These are phyloP conservation scores for Thalassiosira hispida DNA, from an alignment of 352 stramenopile genomes.

Conservation along the genomic window DNA sequence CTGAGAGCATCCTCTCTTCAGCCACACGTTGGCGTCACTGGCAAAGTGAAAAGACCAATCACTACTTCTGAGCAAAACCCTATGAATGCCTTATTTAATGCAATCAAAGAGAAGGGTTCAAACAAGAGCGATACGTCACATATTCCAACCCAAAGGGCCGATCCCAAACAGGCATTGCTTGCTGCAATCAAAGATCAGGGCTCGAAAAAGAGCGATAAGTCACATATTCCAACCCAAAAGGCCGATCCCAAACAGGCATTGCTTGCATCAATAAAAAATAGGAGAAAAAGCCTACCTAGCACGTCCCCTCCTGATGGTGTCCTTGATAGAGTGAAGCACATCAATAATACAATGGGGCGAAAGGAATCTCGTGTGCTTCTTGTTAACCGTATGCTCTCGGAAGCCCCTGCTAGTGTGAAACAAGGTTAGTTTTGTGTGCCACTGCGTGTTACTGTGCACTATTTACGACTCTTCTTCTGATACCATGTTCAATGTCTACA, in stretches of 20 bases:
- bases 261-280: constrained; percentile 46
- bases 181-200: neutral
- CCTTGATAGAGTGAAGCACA: constrained; percentile 26
- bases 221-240: constrained; percentile 8
- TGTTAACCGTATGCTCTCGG: constrained; percentile 79
- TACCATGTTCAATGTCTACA: constrained; percentile 8
- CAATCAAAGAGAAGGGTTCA: constrained; percentile 19
- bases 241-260: constrained; percentile 35
- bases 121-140: neutral
- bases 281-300: constrained; percentile 12
- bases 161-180: constrained; percentile 29
- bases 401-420: constrained; percentile 65
- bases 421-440: constrained; percentile 41
- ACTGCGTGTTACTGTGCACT: neutral
- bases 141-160: constrained; percentile 10
- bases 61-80: constrained; percentile 3
- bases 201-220: neutral
- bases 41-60: constrained; percentile 24
- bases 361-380: constrained; percentile 75
- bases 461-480: neutral
- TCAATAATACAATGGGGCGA: constrained; percentile 31
- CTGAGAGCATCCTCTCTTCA: constrained; percentile 52
- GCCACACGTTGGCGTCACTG: constrained; percentile 39
- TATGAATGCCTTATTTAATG: constrained; percentile 23
- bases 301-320: constrained; percentile 34